Base-by-base conservation (phyloP, 2,329 filamentous ascomycete species). In the Talaromyces atroroseus region DNA sequence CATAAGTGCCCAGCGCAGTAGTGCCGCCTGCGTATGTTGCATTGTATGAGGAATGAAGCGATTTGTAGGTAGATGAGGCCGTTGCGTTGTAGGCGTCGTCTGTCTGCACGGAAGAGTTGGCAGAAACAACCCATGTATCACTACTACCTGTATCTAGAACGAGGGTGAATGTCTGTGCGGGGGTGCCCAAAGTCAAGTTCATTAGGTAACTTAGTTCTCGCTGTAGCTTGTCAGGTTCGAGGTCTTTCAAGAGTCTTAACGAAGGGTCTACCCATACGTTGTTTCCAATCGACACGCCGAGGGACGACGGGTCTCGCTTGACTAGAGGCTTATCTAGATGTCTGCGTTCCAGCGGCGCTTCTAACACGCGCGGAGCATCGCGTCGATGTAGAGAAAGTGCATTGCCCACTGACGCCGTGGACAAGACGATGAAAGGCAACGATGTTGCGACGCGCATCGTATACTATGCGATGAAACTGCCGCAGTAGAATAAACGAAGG, bases 11-110 rank as follows among this genome's bases (percentile, higher is more conserved):
- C 1, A 75, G 69, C 1, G 89, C 87, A 6, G 84, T 83, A 0
- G 87, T 88, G 49, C 88, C 87, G 70, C 94, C 89, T 32, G 87
- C 86, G 60, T 95, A 95, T 1, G 85, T 84, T 59, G 94, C 94
- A 73, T 91, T 89, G 76, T 95, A 95, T 58, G 82, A 77, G 66
- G 80, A 83, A 63, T 84, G 83, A 51, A 94, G 71, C 65, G 85
- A 87, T 23, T 78, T 68, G 70, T 90, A 92, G 2, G 89, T 42
- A 20, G 55, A 57, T 12, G 55, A 57, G 14, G 45, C 23, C 14
- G 34, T 46, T 11, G 55, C 29, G 20, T 53, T 50, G 71, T 91
- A 95, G 1, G 84, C 84, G 14, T 89, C 89, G 1, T 83, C 80
- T 18, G 72, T 73, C 5, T 71, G 65, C 66, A 90, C 65, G 67